Evolutionary conservation across 2,329 filamentous ascomycete genomes (phyloP), one percentile per base, ranked within the genome.

Genomic region (Exophiala oligosperma): DNA sequence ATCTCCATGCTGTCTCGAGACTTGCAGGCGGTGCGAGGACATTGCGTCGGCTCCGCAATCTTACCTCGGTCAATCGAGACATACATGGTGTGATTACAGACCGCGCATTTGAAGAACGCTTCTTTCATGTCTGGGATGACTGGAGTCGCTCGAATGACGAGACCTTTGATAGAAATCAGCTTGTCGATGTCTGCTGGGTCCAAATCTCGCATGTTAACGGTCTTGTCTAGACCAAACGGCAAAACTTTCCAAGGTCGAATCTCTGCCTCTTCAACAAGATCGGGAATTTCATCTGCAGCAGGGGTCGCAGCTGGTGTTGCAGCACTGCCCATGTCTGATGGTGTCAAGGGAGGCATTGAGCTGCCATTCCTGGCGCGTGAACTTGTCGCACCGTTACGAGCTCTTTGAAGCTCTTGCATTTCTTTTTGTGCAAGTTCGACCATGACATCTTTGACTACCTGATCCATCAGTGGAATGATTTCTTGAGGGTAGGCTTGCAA

Each of bases 71-170:
- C 94, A 68, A 99, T 89, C 56, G 92, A 89, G 54, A 97, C 91
- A 63, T 89, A 90, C 61, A 96, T 85, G 3, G 90, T 93, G 74
- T 97, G 91, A 69, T 92, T 91, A 76, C 94, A 99, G 26, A 93
- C 85, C 58, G 91, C 90, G 77, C 94, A 99, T 63, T 91, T 89
- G 84, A 99, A 99, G 77, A 96, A 97, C 0, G 94, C 94, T 71
- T 96, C 91, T 76, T 95, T 97, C 95, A 99, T 99, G 69, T 99
- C 94, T 0, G 94, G 94, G 64, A 99, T 97, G 64, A 99, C 90
- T 0, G 94, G 92, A 0, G 94, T 97, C 2, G 94, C 90, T 62
- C 94, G 87, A 69, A 99, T 99, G 60, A 99, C 94, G 14, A 99
- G 81, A 47, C 94, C 94, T 76, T 97, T 99, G 75, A 99, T 88